Base-by-base conservation (phyloP, 345 rosid genomes). In the Lepidium africanum region DNA sequence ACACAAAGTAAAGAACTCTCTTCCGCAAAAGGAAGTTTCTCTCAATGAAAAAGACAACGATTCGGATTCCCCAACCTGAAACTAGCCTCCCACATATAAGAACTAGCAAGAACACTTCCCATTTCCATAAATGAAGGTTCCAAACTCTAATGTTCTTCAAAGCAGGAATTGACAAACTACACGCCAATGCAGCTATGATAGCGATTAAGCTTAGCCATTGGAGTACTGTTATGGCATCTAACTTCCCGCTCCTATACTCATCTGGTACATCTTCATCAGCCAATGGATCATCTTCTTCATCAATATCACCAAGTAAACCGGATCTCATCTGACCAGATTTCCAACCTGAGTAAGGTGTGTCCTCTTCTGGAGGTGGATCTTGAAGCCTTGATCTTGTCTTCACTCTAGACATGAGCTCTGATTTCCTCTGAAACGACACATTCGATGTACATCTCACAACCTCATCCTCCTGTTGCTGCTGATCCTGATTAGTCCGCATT, bases 41-140 rank as follows among this genome's bases (percentile, higher is more conserved):
- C 69, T 94, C 97, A 5, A 94, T 83, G 36, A 88, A 86, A 54
- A 88, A 87, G 9, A 94, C 99, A 2, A 82, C 71, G 13, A 94
- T 38, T 23, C 82, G 72, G 40, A 91, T 91, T 42, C 91, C 97
- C 97, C 97, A 94, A 13, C 97, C 96, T 0, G 99, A 91, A 10
- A 94, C 86, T 45, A 94, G 42, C 38, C 97, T 77, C 6, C 95
- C 99, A 49, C 95, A 90, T 30, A 94, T 88, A 73, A 94, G 77
- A 54, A 94, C 95, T 12, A 88, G 63, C 47, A 88, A 30, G 70
- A 90, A 68, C 3, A 88, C 89, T 71, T 84, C 85, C 99, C 99
- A 94, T 80, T 87, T 91, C 97, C 96, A 91, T 4, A 94, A 50
- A 48, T 67, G 62, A n/a, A 94, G 90, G 16, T 84, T 49, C 87